These are phyloP conservation scores for Zymoseptoria brevis DNA, from an alignment of 2,329 filamentous ascomycete species.

Conservation along the genomic window DNA sequence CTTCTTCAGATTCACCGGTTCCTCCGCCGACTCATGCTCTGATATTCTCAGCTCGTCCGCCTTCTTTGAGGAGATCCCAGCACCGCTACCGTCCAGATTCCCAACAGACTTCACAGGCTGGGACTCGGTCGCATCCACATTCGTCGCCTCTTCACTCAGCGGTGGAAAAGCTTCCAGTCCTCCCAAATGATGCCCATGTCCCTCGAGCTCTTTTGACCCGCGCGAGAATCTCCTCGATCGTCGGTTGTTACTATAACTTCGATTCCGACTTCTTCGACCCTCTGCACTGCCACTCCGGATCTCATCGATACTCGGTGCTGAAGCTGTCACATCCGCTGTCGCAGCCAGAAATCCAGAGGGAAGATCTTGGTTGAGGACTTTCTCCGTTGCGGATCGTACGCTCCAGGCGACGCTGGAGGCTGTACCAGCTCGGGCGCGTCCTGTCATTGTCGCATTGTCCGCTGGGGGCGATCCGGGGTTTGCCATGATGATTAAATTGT, in stretches of 20 bases:
- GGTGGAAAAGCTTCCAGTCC: constrained; percentile 14
- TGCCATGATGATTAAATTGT: neutral
- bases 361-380: constrained; percentile 10
- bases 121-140: neutral
- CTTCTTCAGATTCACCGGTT: neutral
- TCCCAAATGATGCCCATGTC: neutral
- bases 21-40: neutral
- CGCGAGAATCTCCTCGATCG: constrained; percentile 7
- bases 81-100: neutral
- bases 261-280: constrained; percentile 6
- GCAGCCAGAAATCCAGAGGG: constrained; percentile 31
- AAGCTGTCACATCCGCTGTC: constrained; percentile 33
- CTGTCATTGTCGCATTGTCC: neutral
- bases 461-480: neutral
- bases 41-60: neutral
- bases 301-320: constrained; percentile 37
- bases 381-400: constrained; percentile 8
- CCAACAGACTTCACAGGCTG: neutral
- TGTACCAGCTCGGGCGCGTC: constrained; percentile 8
- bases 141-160: constrained; percentile 15
- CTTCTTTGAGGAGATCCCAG: neutral
- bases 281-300: constrained; percentile 29
- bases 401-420: constrained; percentile 12
- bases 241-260: constrained; percentile 10
- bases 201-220: constrained; percentile 4